Percentiles rank a stretch among this genome's conserved stretches.
Conservation (phyloP, 352 stramenopile species). For the Phytophthora pini region DNA sequence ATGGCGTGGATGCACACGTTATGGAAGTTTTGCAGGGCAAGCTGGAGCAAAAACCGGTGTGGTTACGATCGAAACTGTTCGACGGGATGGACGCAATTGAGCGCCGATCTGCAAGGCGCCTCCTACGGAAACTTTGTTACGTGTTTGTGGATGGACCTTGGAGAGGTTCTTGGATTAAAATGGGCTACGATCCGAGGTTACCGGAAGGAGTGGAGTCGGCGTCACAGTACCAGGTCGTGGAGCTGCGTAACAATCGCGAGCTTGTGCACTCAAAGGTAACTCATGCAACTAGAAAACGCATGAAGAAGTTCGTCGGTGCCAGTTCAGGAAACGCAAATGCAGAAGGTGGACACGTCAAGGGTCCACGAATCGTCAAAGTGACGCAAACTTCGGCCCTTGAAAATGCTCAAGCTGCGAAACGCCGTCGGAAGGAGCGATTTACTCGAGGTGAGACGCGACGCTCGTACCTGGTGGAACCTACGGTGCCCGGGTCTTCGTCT, state of each 20-base stretch:
- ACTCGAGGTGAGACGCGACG: slow-evolving; percentile 63
- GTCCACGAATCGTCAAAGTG: slow-evolving; percentile 74
- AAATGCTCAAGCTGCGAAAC: slow-evolving; percentile 68
- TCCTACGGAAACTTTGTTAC: slow-evolving; percentile 81
- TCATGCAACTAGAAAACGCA: slow-evolving; percentile 67
- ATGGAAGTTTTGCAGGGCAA: slow-evolving; percentile 62
- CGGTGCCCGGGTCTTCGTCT: slow-evolving; percentile 1
- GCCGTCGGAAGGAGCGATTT: slow-evolving; percentile 74
- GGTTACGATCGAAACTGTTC: slow-evolving; percentile 78
- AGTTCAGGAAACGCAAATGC: slow-evolving; percentile 33
- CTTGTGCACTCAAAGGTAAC: slow-evolving; percentile 85
- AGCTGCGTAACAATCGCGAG: slow-evolving; percentile 82
- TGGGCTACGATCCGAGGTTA: slow-evolving; percentile 77
- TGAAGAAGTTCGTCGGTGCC: slow-evolving; percentile 58
- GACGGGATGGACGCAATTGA: slow-evolving; percentile 67
- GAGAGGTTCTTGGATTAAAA: slow-evolving; percentile 83
- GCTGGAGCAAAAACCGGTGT: slow-evolving; percentile 73
- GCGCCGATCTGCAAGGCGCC: slow-evolving; percentile 59
- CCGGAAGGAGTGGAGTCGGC: slow-evolving; percentile 39
- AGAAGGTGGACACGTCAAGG: slow-evolving; percentile 61
- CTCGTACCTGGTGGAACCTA: slow-evolving; percentile 64
- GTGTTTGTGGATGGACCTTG: slow-evolving; percentile 86
- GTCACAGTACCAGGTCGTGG: slow-evolving; percentile 76
- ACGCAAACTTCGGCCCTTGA: slow-evolving; percentile 74
- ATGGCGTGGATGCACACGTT: slow-evolving; percentile 69